Base-by-base conservation (phyloP, 768 basidiomycete species). In the Chiua virens region DNA sequence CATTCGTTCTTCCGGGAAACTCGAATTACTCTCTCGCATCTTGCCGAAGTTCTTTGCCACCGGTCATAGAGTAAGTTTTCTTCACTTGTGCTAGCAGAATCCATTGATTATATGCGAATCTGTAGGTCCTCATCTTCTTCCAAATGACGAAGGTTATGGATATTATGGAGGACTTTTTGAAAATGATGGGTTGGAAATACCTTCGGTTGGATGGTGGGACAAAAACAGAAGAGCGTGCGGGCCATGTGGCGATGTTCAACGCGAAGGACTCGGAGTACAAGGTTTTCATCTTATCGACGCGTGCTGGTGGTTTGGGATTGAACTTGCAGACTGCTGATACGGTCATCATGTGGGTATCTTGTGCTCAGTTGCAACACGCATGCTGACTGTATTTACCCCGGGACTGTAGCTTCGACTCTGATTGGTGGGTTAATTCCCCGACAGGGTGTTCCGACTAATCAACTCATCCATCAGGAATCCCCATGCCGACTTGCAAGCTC, bases 101-200 rank as follows among this genome's bases (percentile, higher is more conserved):
- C 4, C 58, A 32, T 11, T 53, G 8, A 47, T 48, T 46, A 37
- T 18, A 38, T 44, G n/a, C 48, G 49, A 39, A 49, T 14, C 45
- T 41, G 0, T 56, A 93, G 89, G 92, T 96, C 41, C 83, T 99
- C 50, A 98, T 99, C 61, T 98, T 99, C 83, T 98, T 98, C 86
- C 97, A 99, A 72, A 98, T 98, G 97, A 98, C 95, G 15, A 91
- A 93, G 64, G 92, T 98, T 61, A 97, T 98, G 95, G 92, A 96
- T 56, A 94, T 97, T 66, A 92, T 96, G 84, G 92, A 92, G 62
- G 95, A 98, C 62, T 98, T 94, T 63, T 72, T 97, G 63, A 90
- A 88, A 66, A 86, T 86, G 79, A 83, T 86, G 81, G 80, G 81
- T 5, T 92, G 82, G 81, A 87, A 89, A 60, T 87, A 90, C 68